A percentile compares a stretch with the other conserved stretches of the same genome.
These are phyloP conservation scores for Paraglomus brasilianum DNA, from an alignment of 192 early-diverging fungal genomes.

Conservation along the genomic window DNA sequence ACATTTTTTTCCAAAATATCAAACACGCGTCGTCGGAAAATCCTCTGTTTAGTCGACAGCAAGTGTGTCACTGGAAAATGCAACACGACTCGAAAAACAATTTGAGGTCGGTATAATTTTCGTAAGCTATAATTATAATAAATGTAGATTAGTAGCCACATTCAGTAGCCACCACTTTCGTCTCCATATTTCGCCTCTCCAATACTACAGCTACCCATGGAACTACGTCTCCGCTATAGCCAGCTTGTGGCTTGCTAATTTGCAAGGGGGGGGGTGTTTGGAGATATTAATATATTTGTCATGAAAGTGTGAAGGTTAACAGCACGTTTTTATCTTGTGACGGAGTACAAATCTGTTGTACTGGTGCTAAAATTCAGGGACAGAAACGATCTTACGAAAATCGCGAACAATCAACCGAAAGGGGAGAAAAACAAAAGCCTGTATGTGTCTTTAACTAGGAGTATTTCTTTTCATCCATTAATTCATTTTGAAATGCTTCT, in stretches of 20 bases:
- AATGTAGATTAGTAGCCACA: too few relatives aligned
- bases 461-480: too few relatives aligned
- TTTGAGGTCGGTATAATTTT: too few relatives aligned
- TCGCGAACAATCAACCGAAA: constrained; percentile 10
- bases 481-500: too few relatives aligned
- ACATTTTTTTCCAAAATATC: too few relatives aligned
- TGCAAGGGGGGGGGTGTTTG: background rate
- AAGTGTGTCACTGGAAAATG: too few relatives aligned
- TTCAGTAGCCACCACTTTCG: constrained; percentile 17
- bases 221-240: constrained; percentile 22
- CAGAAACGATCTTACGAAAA: background rate
- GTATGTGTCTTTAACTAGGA: too few relatives aligned
- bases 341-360: constrained; percentile 4
- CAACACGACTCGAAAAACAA: too few relatives aligned
- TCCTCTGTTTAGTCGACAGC: too few relatives aligned
- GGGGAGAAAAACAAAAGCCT: background rate
- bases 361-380: background rate
- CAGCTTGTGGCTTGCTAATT: constrained; percentile 26
- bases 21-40: too few relatives aligned
- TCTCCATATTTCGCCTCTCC: constrained; percentile 1
- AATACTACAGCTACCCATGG: constrained; percentile 23
- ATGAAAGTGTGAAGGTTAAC: background rate
- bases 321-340: constrained; percentile 12
- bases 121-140: too few relatives aligned
- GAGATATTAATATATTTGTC: constrained; percentile 1